Base-by-base conservation (phyloP, 495 filamentous ascomycete species). In the Penicillium dipodomyicola region DNA sequence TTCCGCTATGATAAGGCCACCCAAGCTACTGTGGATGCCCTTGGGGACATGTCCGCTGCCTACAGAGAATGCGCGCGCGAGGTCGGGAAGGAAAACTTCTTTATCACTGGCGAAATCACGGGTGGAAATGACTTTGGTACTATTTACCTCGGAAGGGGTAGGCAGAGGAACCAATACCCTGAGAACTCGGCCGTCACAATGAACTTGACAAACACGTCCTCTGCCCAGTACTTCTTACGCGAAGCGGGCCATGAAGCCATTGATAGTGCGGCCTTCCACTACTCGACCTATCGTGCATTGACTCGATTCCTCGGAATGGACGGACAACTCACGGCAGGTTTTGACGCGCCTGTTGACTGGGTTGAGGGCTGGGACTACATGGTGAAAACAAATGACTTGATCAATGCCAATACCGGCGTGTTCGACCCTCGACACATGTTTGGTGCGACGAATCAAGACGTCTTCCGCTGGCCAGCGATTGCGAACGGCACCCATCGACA, bases 391-490 rank as follows among this genome's bases (percentile, higher is more conserved):
- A 87, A 89, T 59, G 87, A 89, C 64, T 54, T 88, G 46, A 67
- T 80, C 50, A 89, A 88, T 57, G 74, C 83, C 0, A 83, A 85
- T 64, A 87, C 80, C 4, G 85, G 83, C 35, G 67, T 77, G 55
- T 88, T 88, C 53, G 86, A 89, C 59, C 87, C 87, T 5, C 77
- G 87, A 22, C 86, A 90, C 61, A 81, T 89, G 76, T 89, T 79
- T 57, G 87, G 87, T 22, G 76, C 76, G 3, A 85, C 84, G 10
- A 89, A 89, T 64, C 87, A 90, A 70, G 87, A 90, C 65, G 84
- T 90, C 4, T 87, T 90, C 70, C 80, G 86, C 15, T 90, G 87
- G 87, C 86, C 87, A n/a, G 77, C 83, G 1, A 77, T 90, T 29
- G 33, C 54, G 64, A 78, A 22, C 72, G 79, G 87, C 22, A 79